Conservation (phyloP, 2,329 filamentous ascomycete genomes). For the Diatrype stigma region DNA sequence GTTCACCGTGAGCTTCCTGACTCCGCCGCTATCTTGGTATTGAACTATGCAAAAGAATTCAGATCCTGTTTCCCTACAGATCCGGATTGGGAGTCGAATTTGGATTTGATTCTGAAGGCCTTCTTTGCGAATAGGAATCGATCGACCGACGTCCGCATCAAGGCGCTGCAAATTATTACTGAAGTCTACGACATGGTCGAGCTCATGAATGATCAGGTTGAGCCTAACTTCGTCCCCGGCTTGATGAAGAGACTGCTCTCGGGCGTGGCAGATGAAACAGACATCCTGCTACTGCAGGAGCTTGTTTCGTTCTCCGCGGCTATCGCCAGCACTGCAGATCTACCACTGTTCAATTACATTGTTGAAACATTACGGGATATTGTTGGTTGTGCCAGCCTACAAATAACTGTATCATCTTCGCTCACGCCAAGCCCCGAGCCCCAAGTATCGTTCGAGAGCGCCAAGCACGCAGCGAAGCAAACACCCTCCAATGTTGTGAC, state of each 20-base stretch:
- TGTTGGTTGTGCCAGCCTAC: slow-evolving; percentile 44
- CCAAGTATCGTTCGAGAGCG: slow-evolving; percentile 21
- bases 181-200: slow-evolving; percentile 57
- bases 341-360: slow-evolving; percentile 56
- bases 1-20: slow-evolving; percentile 62
- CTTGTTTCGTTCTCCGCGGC: slow-evolving; percentile 61
- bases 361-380: slow-evolving; percentile 48
- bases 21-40: slow-evolving; percentile 57
- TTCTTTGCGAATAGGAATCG: slow-evolving; percentile 61
- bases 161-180: slow-evolving; percentile 57
- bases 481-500: slow-evolving; percentile 69
- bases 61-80: slow-evolving; percentile 70
- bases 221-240: slow-evolving; percentile 52
- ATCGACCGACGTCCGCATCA: slow-evolving; percentile 58
- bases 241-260: slow-evolving; percentile 60
- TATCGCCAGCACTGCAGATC: slow-evolving; percentile 57
- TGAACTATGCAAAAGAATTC: slow-evolving; percentile 65
- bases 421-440: slow-evolving; percentile 19
- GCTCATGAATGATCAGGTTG: slow-evolving; percentile 54
- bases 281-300: slow-evolving; percentile 60
- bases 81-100: slow-evolving; percentile 61
- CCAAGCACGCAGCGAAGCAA: slow-evolving; percentile 27
- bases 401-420: slow-evolving; percentile 35
- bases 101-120: slow-evolving; percentile 54
- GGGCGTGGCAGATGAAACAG: slow-evolving; percentile 58